Conservation (phyloP, 208 protist genomes). For the Trypanosoma theileri region DNA sequence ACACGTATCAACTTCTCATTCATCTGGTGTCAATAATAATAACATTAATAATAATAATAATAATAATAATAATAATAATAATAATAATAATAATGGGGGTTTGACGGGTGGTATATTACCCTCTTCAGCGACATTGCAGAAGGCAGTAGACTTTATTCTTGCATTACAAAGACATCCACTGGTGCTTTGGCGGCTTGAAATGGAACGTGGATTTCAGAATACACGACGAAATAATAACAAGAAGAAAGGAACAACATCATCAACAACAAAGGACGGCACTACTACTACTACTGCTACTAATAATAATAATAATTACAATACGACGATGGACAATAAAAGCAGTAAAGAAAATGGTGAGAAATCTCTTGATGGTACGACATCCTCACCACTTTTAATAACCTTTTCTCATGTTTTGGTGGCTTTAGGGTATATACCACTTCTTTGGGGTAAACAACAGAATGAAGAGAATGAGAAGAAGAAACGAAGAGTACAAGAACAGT, state of each 20-base stretch:
- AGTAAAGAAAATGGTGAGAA: not conserved
- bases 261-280: not conserved
- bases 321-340: not conserved
- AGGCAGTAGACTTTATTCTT: constrained; percentile 21
- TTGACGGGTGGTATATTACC: no score
- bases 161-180: constrained; percentile 20
- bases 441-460: not conserved
- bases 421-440: constrained; percentile 46
- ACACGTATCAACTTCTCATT: not conserved
- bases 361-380: not conserved
- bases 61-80: not conserved
- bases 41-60: not conserved
- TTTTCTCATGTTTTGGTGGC: constrained; percentile 41
- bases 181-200: constrained; percentile 20
- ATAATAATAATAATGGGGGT: not conserved
- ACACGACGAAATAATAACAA: not conserved
- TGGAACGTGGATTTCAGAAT: constrained; percentile 15
- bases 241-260: no score
- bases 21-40: not conserved
- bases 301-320: no score
- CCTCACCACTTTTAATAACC: constrained; percentile 33
- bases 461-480: not conserved
- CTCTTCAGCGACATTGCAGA: not conserved
- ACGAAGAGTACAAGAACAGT: constrained; percentile 5
- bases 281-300: no score